phyloP scores from a whole-genome alignment of 345 rosid genomes.

The Brassica cretica region DNA sequence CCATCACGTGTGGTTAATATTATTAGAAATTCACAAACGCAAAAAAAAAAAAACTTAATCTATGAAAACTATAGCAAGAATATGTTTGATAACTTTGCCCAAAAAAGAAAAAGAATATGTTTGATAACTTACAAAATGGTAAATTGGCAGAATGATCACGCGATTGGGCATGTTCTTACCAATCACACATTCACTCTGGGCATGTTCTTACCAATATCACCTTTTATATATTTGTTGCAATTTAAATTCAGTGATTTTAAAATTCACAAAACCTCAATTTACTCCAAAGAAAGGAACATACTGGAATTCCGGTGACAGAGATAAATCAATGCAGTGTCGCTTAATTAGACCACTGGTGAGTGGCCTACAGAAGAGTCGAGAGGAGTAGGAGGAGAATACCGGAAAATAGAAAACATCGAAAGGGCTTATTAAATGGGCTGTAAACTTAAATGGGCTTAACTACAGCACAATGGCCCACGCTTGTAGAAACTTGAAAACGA shows the following conservation, averaged over 20 bases:
- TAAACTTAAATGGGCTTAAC: background rate
- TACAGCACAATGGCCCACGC: background rate
- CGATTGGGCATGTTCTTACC: constrained; percentile 1
- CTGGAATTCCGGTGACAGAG: background rate
- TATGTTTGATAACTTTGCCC: too few relatives aligned
- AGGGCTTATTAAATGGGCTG: background rate
- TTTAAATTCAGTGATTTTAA: too few relatives aligned
- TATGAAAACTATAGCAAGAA: background rate
- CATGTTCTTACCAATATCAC: background rate
- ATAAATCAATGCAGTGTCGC: background rate
- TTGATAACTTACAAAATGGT: too few relatives aligned
- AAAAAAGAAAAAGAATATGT: too few relatives aligned
- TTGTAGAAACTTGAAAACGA: background rate
- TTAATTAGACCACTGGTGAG: background rate
- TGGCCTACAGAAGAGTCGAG: background rate
- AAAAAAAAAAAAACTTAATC: too few relatives aligned
- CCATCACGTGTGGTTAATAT: too few relatives aligned
- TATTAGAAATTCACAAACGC: background rate
- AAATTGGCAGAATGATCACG: background rate
- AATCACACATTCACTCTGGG: background rate
- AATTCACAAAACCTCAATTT: too few relatives aligned
- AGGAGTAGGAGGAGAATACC: background rate
- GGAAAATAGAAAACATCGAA: background rate
- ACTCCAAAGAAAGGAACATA: background rate
- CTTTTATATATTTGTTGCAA: background rate